Evolutionary conservation across 495 filamentous ascomycete genomes (phyloP), one percentile per base, ranked within the genome.

Genomic region (Thozetella sp.): DNA sequence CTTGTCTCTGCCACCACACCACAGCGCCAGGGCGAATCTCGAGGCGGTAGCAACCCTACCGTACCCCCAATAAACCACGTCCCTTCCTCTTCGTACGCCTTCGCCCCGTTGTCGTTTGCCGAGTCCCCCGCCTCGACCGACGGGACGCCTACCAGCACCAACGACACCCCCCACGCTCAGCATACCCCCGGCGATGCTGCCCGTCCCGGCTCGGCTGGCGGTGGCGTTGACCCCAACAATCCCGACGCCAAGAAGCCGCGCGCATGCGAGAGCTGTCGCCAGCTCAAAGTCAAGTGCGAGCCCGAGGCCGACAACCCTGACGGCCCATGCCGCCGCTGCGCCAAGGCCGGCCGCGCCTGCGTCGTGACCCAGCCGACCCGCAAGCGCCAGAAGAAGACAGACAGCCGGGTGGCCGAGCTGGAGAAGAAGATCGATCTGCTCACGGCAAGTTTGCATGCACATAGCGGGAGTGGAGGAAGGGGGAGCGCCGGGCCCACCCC

Each of bases 371-470:
- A 85, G 24, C 93, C 93, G 1, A 92, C 85, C 13, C 81, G 93
- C 15, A 97, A 96, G 73, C 81, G 94, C 25, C 90, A 93, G 77
- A 97, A 95, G 79, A 97, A 97, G 79, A 92, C 90, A 25, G 95
- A 97, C 69, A 93, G 86, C 58, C 85, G 93, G 40, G 93, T 99
- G 9, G 89, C 93, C 15, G 94, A 97, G 75, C 79, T 99, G 45
- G 95, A 99, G 75, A 92, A 88, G 76, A 97, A 96, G 77, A 93
- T 99, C 53, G 92, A 97, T 76, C 90, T 88, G 12, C 69, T 97
- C 71, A 96, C 90, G 2, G 91, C 91, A 0, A 90, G 83, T 53
- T 66, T 97, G 55, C 84, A 91, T 27, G 86, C 88, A 1, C 80
- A 72, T 58, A 80, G 80, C 43, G 66, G 78, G 60, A 53, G 67